These are phyloP conservation scores for Colletotrichum sp. DNA, from an alignment of 2,329 filamentous ascomycete species.

Conservation along the genomic window DNA sequence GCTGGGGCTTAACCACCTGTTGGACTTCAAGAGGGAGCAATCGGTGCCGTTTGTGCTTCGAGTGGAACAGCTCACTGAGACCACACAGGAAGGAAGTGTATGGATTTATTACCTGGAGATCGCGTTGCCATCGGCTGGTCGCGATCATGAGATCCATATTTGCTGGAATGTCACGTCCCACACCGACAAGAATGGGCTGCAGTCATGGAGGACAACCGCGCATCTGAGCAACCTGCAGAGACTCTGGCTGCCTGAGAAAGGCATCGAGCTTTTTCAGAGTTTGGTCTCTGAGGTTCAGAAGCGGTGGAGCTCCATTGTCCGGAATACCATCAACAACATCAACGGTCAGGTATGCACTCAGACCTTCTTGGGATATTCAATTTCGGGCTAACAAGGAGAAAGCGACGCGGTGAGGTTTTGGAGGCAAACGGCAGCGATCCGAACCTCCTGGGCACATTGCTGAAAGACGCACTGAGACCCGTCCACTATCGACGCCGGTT, in stretches of 20 bases:
- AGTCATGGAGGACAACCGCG: neutral
- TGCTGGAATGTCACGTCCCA: neutral
- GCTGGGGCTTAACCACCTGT: neutral
- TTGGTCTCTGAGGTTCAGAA: neutral
- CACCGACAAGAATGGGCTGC: neutral
- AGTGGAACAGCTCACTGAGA: neutral
- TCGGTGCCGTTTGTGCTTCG: neutral
- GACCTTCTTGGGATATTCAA: neutral
- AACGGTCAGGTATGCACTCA: neutral
- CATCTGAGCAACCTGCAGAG: neutral
- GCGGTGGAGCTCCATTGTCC: neutral
- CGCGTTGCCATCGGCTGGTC: neutral
- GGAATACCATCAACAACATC: neutral
- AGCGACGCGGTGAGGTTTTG: neutral
- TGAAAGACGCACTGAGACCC: neutral
- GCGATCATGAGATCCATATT: neutral
- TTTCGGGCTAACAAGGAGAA: neutral
- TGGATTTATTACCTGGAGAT: neutral
- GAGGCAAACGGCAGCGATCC: neutral
- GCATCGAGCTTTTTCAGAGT: neutral
- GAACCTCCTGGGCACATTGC: neutral
- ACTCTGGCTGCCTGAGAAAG: neutral
- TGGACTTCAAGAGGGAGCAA: neutral
- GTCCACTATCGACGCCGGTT: neutral
- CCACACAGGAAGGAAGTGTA: neutral